Percentiles rank a stretch among this genome's conserved stretches.
Evolutionary conservation across 2,329 filamentous ascomycete species (phyloP).

Genomic region (Trichoderma oligosporum): DNA sequence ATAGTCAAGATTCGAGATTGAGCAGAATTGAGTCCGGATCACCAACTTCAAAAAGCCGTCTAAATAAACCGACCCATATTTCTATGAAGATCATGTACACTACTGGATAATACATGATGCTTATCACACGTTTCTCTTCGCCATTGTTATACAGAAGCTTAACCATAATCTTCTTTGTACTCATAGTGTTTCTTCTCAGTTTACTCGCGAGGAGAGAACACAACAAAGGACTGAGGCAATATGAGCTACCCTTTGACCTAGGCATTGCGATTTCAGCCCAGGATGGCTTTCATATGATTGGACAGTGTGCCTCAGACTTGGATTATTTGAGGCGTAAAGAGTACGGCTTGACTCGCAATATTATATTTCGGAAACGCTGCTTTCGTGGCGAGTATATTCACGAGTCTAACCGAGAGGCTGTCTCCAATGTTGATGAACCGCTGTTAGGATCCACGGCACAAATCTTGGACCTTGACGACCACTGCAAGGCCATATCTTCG

Average conservation of each 20-base stretch:
- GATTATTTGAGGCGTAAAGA: slow-evolving; percentile 31
- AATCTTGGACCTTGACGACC: slow-evolving; percentile 29
- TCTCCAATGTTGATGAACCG: slow-evolving; percentile 37
- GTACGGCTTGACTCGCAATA: slow-evolving; percentile 38
- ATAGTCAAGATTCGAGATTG: not conserved
- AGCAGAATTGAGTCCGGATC: not conserved
- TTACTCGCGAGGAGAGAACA: not conserved
- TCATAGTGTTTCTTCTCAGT: not conserved
- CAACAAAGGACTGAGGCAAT: not conserved
- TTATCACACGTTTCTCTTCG: slow-evolving; percentile 1
- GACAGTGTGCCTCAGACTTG: slow-evolving; percentile 27
- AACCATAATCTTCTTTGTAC: not conserved
- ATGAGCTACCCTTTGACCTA: slow-evolving; percentile 14
- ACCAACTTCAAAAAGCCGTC: not conserved
- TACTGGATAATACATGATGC: slow-evolving; percentile 6
- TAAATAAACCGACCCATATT: not conserved
- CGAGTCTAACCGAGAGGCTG: slow-evolving; percentile 34
- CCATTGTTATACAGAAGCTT: slow-evolving; percentile 3
- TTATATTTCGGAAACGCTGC: slow-evolving; percentile 45
- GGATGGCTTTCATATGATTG: not conserved
- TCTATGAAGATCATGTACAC: not conserved
- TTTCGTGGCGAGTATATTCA: slow-evolving; percentile 37
- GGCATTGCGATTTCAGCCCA: slow-evolving; percentile 9
- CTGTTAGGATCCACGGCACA: slow-evolving; percentile 35
- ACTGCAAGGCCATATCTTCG: slow-evolving; percentile 24